Conservation (phyloP, 164 flowering plant species). For the Litsea cubeba region DNA sequence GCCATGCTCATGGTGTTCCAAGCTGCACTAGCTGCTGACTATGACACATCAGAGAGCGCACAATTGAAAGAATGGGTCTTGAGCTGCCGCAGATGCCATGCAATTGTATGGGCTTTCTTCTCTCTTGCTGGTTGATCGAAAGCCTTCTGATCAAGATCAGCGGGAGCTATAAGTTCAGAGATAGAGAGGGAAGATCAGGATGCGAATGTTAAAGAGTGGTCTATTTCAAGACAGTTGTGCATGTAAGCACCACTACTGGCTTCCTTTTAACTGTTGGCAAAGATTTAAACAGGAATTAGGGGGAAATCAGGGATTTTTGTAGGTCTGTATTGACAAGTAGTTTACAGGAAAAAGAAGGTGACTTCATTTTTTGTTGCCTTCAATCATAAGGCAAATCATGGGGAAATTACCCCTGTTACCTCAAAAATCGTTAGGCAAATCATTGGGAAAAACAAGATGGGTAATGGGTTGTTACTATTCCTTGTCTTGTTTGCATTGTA, state of each 20-base stretch:
- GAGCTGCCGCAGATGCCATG: neutral
- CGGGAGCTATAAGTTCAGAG: neutral
- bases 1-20: slow-evolving; percentile 1
- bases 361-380: too few relatives aligned
- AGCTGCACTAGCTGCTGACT: neutral
- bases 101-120: neutral
- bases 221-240: neutral
- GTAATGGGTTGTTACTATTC: too few relatives aligned
- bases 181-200: neutral
- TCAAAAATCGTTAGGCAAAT: too few relatives aligned
- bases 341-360: neutral
- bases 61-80: neutral
- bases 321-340: neutral
- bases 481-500: too few relatives aligned
- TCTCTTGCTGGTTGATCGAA: neutral
- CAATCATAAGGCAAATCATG: too few relatives aligned
- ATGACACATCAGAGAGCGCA: neutral
- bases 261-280: neutral
- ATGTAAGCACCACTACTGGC: neutral
- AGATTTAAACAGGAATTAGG: too few relatives aligned
- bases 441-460: too few relatives aligned
- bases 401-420: too few relatives aligned
- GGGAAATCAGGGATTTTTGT: neutral
- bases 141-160: neutral
- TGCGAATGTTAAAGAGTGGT: neutral